phyloP scores from a whole-genome alignment of 1,139 yeast species.

The Saccharomyces hybrid region DNA sequence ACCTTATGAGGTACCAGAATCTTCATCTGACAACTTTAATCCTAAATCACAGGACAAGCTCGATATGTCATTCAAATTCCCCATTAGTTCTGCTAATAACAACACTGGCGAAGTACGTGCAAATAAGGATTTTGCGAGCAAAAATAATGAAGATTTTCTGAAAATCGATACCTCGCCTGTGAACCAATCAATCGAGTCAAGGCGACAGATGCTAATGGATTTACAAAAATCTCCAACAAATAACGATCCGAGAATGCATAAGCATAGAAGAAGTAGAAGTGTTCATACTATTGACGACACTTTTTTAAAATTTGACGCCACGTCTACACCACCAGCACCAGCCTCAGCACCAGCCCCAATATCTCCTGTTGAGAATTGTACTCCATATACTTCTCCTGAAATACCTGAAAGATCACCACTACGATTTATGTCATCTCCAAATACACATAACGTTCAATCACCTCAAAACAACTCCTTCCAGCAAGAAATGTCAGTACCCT shows the following conservation, averaged over 20 bases:
- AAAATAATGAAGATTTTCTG: constrained; percentile 14
- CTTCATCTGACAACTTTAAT: not conserved
- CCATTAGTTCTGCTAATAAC: constrained; percentile 5
- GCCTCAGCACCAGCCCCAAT: not conserved
- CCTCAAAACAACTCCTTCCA: not conserved
- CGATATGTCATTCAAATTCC: constrained; percentile 21
- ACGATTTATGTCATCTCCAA: constrained; percentile 13
- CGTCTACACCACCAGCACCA: constrained; percentile 11
- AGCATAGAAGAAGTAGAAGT: constrained; percentile 25
- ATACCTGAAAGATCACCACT: constrained; percentile 22
- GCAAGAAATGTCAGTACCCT: not conserved
- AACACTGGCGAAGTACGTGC: not conserved
- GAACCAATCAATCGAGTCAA: constrained; percentile 14
- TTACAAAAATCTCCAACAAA: constrained; percentile 10
- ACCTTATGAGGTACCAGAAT: not conserved
- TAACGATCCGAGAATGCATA: constrained; percentile 13
- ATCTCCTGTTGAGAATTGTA: constrained; percentile 7
- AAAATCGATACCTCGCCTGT: constrained; percentile 14
- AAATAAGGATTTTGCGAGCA: not conserved
- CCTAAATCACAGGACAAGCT: constrained; percentile 3
- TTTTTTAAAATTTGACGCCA: constrained; percentile 8
- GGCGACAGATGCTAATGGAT: constrained; percentile 18
- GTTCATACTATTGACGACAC: constrained; percentile 9
- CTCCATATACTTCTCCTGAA: constrained; percentile 5
- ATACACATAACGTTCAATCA: not conserved